Evolutionary conservation across 306 rosid species (phyloP), one percentile per base, ranked within the genome.

Genomic region (Betula pendula): DNA sequence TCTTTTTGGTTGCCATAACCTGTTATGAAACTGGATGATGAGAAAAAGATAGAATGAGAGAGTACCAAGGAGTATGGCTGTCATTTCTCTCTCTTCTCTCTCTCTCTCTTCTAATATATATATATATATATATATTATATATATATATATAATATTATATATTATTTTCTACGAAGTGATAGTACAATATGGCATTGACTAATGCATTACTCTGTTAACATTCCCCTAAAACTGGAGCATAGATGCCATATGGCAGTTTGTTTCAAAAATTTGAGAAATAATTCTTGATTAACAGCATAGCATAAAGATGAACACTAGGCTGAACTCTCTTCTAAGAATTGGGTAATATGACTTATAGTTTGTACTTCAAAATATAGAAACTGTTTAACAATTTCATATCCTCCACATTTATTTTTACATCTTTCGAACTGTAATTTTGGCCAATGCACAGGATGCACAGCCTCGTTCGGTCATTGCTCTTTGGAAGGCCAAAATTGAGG

Each of bases 401-500:
- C 58, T 19, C 19, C 42, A 24, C 14, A 49, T 29, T 29, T 71
- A 16, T 51, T 51, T 55, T 3, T 16, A 10, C 24, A n/a, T 35
- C 27, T n/a, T 49, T 33, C 1, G 51, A 51, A n/a, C n/a, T 51
- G 16, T 31, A n/a, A 27, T 31, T 33, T 72, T 51, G 47, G 27
- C 17, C 49, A 66, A 16, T 22, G 55, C 40, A 14, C 73, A 79
- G 82, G 74, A 72, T 50, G 72, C 73, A 38, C 74, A 19, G 58
- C 82, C 82, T 51, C 29, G 56, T 8, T 63, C 72, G 1, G 55
- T 72, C 22, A 43, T 79, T 65, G 70, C 73, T 62, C 78, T 79
- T 68, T 72, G 82, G 82, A 79, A 63, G 68, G 62, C 58, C 49
- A 74, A 42, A 27, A 25, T 79, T 16, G 82, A 72, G 68, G 67